These are phyloP conservation scores for Knoxia roxburghii DNA, from an alignment of 257 asterid species.

Conservation along the genomic window DNA sequence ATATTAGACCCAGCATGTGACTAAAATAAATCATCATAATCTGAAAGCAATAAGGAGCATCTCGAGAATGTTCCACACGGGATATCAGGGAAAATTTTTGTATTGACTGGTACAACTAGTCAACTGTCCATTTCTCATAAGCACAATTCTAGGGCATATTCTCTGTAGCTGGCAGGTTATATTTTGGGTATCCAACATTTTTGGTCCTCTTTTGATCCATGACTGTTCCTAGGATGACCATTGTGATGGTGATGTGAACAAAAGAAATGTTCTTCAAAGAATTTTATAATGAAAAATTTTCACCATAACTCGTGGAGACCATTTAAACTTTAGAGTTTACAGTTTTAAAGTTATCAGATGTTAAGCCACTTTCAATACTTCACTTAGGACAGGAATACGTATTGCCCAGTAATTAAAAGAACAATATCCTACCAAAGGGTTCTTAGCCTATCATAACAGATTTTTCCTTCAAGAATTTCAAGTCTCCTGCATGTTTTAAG, in stretches of 20 bases:
- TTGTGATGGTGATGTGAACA: not conserved
- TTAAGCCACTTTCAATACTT: not conserved
- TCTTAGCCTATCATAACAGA: not conserved
- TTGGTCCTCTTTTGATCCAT: too few species aligned
- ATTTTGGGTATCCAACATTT: too few species aligned
- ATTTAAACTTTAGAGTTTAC: not conserved
- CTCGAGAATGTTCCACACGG: not conserved
- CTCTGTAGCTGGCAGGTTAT: too few species aligned
- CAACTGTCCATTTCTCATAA: not conserved
- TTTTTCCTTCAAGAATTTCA: not conserved
- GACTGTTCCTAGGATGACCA: too few species aligned
- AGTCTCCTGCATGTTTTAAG: not conserved
- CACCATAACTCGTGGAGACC: not conserved
- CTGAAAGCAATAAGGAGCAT: not conserved
- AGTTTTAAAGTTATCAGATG: not conserved
- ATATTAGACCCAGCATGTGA: not conserved
- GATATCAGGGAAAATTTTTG: not conserved
- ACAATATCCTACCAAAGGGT: not conserved
- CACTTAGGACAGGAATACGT: not conserved
- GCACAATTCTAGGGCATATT: too few species aligned
- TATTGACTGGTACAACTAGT: too few species aligned
- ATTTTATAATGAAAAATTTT: not conserved
- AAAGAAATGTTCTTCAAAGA: not conserved
- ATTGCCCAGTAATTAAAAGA: not conserved
- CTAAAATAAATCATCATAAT: not conserved